Percentiles rank a stretch among this genome's conserved stretches.
phyloP scores from a whole-genome alignment of 169 alveolate species.

The Cryptosporidium viatorum region DNA sequence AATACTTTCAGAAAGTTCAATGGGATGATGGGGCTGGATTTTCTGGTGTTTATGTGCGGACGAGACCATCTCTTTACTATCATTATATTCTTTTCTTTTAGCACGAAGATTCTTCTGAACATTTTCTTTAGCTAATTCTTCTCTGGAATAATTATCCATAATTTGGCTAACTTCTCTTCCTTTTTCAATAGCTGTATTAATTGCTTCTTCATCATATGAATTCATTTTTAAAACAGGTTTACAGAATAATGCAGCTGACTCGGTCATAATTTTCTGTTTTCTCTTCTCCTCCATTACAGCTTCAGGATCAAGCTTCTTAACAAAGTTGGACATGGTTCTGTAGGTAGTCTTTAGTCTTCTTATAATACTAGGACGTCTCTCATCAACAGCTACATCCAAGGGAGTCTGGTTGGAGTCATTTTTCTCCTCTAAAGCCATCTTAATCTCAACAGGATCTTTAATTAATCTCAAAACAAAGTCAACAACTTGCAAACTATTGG shows the following conservation, averaged over 20 bases:
- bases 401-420: conserved; percentile 50
- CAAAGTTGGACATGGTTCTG: conserved; percentile 70
- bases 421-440: conserved; percentile 60
- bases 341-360: conserved; percentile 63
- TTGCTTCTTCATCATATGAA: conserved; percentile 6
- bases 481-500: conserved; percentile 62
- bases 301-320: conserved; percentile 59
- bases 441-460: conserved; percentile 68
- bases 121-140: conserved; percentile 1
- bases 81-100: conserved; percentile 22
- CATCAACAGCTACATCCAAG: conserved; percentile 61
- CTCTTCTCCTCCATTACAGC: conserved; percentile 35
- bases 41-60: not conserved
- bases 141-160: conserved; percentile 11
- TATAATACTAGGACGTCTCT: conserved; percentile 68
- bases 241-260: conserved; percentile 66
- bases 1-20: conserved; percentile 15
- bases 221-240: conserved; percentile 49
- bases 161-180: conserved; percentile 5
- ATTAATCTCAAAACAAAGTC: conserved; percentile 71
- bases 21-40: not conserved
- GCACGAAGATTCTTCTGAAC: conserved; percentile 48
- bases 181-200: conserved; percentile 30
- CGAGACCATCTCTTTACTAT: not conserved
- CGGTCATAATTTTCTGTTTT: conserved; percentile 63